Base-by-base conservation (phyloP, 768 basidiomycete genomes). In the Collybia sordida region DNA sequence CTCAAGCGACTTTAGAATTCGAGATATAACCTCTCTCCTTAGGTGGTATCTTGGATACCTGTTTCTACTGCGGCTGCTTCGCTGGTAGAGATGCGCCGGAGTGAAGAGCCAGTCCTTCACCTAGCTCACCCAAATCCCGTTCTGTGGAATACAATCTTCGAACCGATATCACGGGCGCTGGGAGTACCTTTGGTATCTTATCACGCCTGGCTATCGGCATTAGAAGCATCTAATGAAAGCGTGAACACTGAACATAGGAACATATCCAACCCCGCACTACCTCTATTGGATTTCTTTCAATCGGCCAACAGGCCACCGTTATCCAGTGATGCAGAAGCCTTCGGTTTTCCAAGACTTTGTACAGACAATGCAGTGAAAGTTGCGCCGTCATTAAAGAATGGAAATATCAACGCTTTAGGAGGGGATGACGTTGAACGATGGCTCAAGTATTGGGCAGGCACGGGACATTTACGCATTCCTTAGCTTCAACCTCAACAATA, bases 31-130 rank as follows among this genome's bases (percentile, higher is more conserved):
- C 11, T 46, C 9, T 9, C 47, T 31, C 9, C 38, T 7, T 31
- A 62, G 61, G 31, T 50, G 8, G 46, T 61, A 17, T 60, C 66
- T 1, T 71, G 68, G 71, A 50, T 71, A n/a, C 66, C 70, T 0
- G 57, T 65, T 4, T 54, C 68, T 45, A 41, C 45, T 5, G 70
- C 63, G 6, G 69, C 69, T n/a, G 47, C 51, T 5, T 62, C 60
- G 1, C 45, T 69, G 19, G 42, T 62, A n/a, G 61, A 64, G 31
- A 60, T 68, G 59, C 53, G 61, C 23, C 48, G 51, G 36, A 55
- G 52, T 31, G 14, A 52, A 6, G 28, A 31, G 19, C 23, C 39
- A 28, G 53, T 60, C 38, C 25, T 65, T 11, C 64, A 67, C 50
- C 43, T 70, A 11, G 54, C 57, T 21, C 63, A 68, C 53, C 67